phyloP scores from a whole-genome alignment of 139 green algal genomes.

The Chlamydomonas eustigma region DNA sequence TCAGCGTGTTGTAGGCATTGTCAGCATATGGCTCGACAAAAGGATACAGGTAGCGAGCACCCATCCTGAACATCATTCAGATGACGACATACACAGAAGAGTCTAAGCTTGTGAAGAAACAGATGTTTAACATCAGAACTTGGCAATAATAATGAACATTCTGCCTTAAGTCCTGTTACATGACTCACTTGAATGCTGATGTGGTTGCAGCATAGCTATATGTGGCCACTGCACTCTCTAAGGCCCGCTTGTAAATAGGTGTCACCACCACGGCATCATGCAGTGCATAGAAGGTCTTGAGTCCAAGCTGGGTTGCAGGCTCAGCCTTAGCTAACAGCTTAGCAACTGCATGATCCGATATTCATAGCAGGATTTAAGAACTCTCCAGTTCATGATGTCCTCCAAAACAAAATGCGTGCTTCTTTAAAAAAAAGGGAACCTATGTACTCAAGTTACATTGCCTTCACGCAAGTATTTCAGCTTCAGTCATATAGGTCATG shows the following conservation, averaged over 20 bases:
- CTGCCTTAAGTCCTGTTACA: background rate
- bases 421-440: background rate
- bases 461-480: too few relatives aligned
- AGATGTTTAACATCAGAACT: too few relatives aligned
- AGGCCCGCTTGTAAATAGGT: constrained; percentile 9
- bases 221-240: constrained; percentile 10
- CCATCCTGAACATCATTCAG: background rate
- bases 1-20: constrained; percentile 19
- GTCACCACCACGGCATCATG: constrained; percentile 24
- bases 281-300: constrained; percentile 15
- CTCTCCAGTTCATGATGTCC: background rate
- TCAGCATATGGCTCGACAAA: constrained; percentile 19
- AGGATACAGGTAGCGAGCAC: constrained; percentile 28
- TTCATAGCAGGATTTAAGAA: constrained; percentile 1
- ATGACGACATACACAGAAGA: background rate
- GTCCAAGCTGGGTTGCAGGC: background rate
- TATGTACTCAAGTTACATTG: background rate
- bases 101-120: too few relatives aligned
- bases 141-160: background rate
- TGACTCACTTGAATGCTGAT: constrained; percentile 22
- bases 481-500: too few relatives aligned
- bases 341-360: constrained; percentile 8
- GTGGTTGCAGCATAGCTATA: constrained; percentile 23
- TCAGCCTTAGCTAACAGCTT: constrained; percentile 19
- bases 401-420: background rate